Evolutionary conservation across 129 eudicot genomes (phyloP).

Genomic region (Heracleum sosnowskyi): DNA sequence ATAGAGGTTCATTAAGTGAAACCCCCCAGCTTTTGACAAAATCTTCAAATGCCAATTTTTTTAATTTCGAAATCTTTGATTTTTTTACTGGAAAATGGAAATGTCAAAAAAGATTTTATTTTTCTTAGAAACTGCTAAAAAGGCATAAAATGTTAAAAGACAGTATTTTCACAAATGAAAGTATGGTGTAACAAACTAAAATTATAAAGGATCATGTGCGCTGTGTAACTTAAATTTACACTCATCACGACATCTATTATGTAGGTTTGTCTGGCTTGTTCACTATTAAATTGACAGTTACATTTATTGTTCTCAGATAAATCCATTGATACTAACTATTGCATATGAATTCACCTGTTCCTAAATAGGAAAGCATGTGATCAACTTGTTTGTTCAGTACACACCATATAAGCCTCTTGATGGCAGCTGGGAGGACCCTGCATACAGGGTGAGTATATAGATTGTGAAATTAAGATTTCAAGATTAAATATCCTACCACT

Average conservation of each 20-base stretch:
- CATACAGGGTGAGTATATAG: conserved; percentile 70
- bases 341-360: conserved; percentile 5
- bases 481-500: background rate
- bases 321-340: background rate
- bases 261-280: background rate
- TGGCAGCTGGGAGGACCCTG: conserved; percentile 96
- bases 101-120: background rate
- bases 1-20: background rate
- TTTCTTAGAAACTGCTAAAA: background rate
- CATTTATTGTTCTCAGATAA: background rate
- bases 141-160: background rate
- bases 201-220: background rate
- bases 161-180: background rate
- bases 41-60: too few relatives aligned
- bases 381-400: conserved; percentile 85
- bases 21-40: background rate
- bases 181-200: background rate
- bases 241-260: background rate
- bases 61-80: background rate
- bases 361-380: conserved; percentile 78
- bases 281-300: background rate
- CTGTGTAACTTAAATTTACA: background rate
- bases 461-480: conserved; percentile 12
- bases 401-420: conserved; percentile 89
- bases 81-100: too few relatives aligned